Base-by-base conservation (phyloP, 495 filamentous ascomycete species). In the Glarea lozoyensis region DNA sequence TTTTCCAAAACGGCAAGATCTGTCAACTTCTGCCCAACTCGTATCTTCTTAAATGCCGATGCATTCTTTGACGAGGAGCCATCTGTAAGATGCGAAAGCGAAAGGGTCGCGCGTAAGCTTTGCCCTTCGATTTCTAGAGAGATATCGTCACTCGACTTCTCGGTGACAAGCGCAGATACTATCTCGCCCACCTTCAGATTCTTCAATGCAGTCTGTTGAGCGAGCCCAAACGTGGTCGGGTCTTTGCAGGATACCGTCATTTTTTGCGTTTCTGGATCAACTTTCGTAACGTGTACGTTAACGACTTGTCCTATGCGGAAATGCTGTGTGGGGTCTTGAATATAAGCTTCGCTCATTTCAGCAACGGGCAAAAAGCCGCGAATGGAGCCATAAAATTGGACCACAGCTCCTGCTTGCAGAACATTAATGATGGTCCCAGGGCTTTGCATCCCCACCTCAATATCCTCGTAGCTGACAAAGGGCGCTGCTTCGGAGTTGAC, bases 301-400 rank as follows among this genome's bases (percentile, higher is more conserved):
- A 98, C 81, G 13, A 92, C 88, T 57, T 98, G 92, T 1, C 93
- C 92, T 6, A 76, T 63, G 23, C 81, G 76, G 64, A 98, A 98
- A 58, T 98, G 89, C 53, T 92, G 76, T 32, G 72, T 76, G 5
- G 89, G 87, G 55, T 95, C 84, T 53, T 83, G 75, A 51, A 98
- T 95, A 60, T 80, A 96, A 11, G 88, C 85, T 56, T 96, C 93
- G 58, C 89, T 95, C 93, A 98, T 97, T 57, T 98, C 90, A 2
- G 84, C 83, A 2, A 93, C 78, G 1, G 92, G 90, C 42, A 98
- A 72, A 63, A 90, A 97, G 10, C 79, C 93, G 36, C 76, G 74
- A 29, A 96, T 64, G 7, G 68, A 61, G 17, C 88, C 86, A 55
- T 89, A 97, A 67, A 96, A 98, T 52, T 95, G 88, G 37, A 97